Percentiles rank a stretch among this genome's conserved stretches.
phyloP scores from a whole-genome alignment of 2,329 filamentous ascomycete species.

The Talaromyces sp. region DNA sequence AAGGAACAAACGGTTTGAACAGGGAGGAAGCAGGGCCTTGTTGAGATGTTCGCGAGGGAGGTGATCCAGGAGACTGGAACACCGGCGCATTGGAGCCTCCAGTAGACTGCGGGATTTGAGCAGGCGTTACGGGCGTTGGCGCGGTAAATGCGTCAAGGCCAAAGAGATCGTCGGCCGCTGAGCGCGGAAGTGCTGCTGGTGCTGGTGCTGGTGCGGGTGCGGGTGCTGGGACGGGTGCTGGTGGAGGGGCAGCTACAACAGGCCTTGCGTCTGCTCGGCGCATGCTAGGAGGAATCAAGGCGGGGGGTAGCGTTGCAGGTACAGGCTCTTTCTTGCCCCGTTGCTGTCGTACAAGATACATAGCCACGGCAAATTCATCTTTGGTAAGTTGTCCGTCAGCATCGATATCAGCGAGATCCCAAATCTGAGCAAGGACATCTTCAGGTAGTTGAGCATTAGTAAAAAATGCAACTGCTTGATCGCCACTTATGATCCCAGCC shows the following conservation, averaged over 20 bases:
- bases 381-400: conserved; percentile 77
- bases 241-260: conserved; percentile 38
- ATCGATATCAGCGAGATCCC: conserved; percentile 93
- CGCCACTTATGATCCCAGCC: conserved; percentile 80
- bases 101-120: conserved; percentile 62
- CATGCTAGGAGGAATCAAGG: conserved; percentile 80
- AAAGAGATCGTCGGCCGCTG: conserved; percentile 89
- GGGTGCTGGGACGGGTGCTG: conserved; percentile 27
- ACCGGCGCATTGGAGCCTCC: conserved; percentile 58
- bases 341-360: conserved; percentile 93
- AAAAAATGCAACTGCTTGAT: conserved; percentile 91
- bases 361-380: conserved; percentile 94
- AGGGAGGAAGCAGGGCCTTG: conserved; percentile 34
- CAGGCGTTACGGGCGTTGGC: conserved; percentile 49
- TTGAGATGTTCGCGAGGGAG: conserved; percentile 32
- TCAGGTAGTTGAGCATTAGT: conserved; percentile 86
- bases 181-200: conserved; percentile 52
- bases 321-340: conserved; percentile 66
- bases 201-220: conserved; percentile 24
- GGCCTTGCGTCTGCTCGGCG: conserved; percentile 50
- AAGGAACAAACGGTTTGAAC: conserved; percentile 89
- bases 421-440: conserved; percentile 86
- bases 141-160: conserved; percentile 72
- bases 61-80: conserved; percentile 53
- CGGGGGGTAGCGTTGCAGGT: conserved; percentile 71